These are phyloP conservation scores for Zymoseptoria crescenta DNA, from an alignment of 2,329 filamentous ascomycete genomes.

Conservation along the genomic window DNA sequence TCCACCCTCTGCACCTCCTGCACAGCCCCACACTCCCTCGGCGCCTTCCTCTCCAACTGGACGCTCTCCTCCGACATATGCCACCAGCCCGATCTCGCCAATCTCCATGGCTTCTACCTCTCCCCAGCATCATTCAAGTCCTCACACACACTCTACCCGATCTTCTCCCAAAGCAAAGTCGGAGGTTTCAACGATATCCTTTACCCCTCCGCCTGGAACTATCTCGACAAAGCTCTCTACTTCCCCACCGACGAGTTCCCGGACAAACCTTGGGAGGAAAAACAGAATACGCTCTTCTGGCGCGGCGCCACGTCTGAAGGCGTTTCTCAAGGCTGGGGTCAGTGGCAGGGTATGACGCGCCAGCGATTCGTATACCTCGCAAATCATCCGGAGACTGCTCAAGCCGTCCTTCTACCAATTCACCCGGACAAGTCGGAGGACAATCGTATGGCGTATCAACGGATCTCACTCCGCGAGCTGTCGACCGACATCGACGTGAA, in stretches of 20 bases:
- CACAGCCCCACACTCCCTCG: conserved; percentile 55
- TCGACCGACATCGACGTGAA: conserved; percentile 44
- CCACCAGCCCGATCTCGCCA: conserved; percentile 66
- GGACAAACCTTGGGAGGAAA: conserved; percentile 51
- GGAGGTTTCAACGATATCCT: conserved; percentile 68
- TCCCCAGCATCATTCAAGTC: conserved; percentile 55
- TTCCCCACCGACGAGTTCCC: conserved; percentile 44
- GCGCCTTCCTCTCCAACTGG: conserved; percentile 61
- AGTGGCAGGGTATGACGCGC: conserved; percentile 59
- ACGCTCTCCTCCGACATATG: conserved; percentile 58
- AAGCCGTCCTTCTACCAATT: conserved; percentile 51
- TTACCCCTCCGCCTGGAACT: conserved; percentile 56
- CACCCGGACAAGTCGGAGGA: conserved; percentile 33
- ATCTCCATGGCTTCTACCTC: conserved; percentile 66
- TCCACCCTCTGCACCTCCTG: conserved; percentile 59
- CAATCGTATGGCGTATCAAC: not conserved
- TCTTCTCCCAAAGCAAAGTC: conserved; percentile 70
- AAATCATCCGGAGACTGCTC: conserved; percentile 42
- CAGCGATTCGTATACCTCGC: conserved; percentile 67
- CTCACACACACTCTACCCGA: conserved; percentile 58
- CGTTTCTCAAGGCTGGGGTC: conserved; percentile 41
- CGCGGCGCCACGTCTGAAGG: conserved; percentile 59
- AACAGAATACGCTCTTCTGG: conserved; percentile 64
- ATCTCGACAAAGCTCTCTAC: conserved; percentile 50
- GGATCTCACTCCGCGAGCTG: conserved; percentile 46